Percentiles rank a stretch among this genome's conserved stretches.
phyloP scores from a whole-genome alignment of 805 yeast genomes.

The Yarrowia sp. region DNA sequence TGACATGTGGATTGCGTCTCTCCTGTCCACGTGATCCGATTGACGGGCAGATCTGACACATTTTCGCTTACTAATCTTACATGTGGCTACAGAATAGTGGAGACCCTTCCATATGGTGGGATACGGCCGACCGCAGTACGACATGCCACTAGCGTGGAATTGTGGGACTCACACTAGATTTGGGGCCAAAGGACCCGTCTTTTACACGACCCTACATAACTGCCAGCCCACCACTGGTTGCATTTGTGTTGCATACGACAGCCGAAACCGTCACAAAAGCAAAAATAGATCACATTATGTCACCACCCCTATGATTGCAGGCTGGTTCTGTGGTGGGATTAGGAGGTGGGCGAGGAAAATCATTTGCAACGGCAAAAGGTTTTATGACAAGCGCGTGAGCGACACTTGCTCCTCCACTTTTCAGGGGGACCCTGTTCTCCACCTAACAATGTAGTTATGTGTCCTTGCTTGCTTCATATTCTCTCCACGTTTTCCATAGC shows the following conservation, averaged over 20 bases:
- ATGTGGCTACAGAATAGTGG: not conserved
- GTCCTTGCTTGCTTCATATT: not conserved
- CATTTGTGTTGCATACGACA: conserved; percentile 33
- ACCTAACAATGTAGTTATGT: not conserved
- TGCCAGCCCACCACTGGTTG: conserved; percentile 30
- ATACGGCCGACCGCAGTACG: conserved; percentile 2
- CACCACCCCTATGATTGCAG: conserved; percentile 21
- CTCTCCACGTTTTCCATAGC: not conserved
- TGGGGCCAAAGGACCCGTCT: conserved; percentile 9
- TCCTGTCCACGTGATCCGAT: not conserved
- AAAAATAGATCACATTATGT: conserved; percentile 1
- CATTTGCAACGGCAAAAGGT: not conserved
- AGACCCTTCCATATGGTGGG: not conserved
- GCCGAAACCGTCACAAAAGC: conserved; percentile 32
- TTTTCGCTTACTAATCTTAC: not conserved
- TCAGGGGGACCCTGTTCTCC: conserved; percentile 6
- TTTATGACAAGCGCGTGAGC: not conserved
- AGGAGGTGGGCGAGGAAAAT: conserved; percentile 8
- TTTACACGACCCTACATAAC: conserved; percentile 23
- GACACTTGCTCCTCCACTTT: conserved; percentile 1
- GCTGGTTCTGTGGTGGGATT: not conserved
- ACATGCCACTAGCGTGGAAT: not conserved
- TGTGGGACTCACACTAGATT: not conserved
- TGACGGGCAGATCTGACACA: not conserved
- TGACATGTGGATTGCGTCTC: not conserved